Evolutionary conservation across 2,329 filamentous ascomycete genomes (phyloP), one percentile per base, ranked within the genome.

Genomic region (Fusarium foetens): DNA sequence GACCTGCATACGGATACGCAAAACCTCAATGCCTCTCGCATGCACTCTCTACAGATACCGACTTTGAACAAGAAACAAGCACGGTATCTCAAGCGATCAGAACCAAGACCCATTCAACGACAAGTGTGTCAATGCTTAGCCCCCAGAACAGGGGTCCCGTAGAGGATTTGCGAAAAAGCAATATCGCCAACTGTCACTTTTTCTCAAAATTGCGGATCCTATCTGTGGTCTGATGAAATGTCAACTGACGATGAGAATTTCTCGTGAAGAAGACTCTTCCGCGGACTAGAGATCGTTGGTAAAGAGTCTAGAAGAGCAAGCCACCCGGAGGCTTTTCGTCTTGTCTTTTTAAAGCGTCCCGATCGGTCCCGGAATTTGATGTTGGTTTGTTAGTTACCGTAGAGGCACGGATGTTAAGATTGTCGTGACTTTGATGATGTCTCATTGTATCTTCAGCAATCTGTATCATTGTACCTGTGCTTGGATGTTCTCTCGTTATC

Each of bases 271-370:
- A 10, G 35, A 8, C 9, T 45, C 36, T 27, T 29, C 33, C 39
- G 41, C 33, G 10, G 33, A 27, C 39, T 27, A 46, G 33, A 33
- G 36, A 17, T 23, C 11, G 33, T 21, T 46, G 27, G 45, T 8
- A n/a, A 17, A 33, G 54, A 58, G 42, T 31, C 41, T 33, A 36
- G 43, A 43, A 39, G 35, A 16, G 10, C 8, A 45, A 39, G 33
- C 43, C 49, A 45, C 35, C 66, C 71, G 66, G 72, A 35, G 45
- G 29, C 65, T 71, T 71, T 53, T 73, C 71, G 66, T 73, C 59
- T 36, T 41, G 55, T 57, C 36, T 62, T 36, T 25, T 36, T 9
- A 6, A 9, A 17, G 8, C 21, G 42, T 48, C 42, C 63, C 69
- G 69, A 65, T 46, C 65, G 31, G 65, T 67, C 52, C 69, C 61